Conservation (phyloP, 805 yeast species). For the Wickerhamiella qilinensis region DNA sequence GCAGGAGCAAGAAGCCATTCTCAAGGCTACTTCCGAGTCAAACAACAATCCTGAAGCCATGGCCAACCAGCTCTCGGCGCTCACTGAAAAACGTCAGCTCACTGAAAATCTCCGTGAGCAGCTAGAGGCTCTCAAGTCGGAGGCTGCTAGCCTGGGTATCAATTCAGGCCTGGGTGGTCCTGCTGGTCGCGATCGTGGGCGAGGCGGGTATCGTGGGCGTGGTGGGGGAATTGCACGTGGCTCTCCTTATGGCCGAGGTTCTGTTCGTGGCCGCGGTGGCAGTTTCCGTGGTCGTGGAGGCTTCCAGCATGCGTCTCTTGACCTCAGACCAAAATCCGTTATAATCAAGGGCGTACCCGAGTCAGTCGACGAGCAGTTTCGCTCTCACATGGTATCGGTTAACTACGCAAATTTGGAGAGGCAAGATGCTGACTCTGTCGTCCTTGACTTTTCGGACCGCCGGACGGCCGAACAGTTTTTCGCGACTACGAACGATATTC, state of each 20-base stretch:
- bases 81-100: constrained; percentile 9
- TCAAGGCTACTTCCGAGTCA: constrained; percentile 18
- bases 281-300: constrained; percentile 16
- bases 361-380: constrained; percentile 21
- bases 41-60: constrained; percentile 9
- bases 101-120: constrained; percentile 21
- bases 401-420: constrained; percentile 10
- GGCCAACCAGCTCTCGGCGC: constrained; percentile 4
- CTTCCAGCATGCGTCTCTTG: constrained; percentile 18
- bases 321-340: constrained; percentile 25
- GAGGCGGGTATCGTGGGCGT: constrained; percentile 6
- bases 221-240: constrained; percentile 3
- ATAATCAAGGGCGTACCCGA: constrained; percentile 19
- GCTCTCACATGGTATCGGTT: constrained; percentile 16
- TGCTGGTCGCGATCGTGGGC: constrained; percentile 11
- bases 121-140: constrained; percentile 18
- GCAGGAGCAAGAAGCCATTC: constrained; percentile 22
- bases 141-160: constrained; percentile 9
- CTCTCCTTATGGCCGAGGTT: constrained; percentile 8
- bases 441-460: constrained; percentile 22
- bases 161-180: constrained; percentile 6
- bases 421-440: constrained; percentile 8
- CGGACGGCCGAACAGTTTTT: constrained; percentile 24
- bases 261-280: constrained; percentile 14
- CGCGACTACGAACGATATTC: constrained; percentile 12